phyloP scores from a whole-genome alignment of 331 rosid genomes.

The Quercus tomentella region DNA sequence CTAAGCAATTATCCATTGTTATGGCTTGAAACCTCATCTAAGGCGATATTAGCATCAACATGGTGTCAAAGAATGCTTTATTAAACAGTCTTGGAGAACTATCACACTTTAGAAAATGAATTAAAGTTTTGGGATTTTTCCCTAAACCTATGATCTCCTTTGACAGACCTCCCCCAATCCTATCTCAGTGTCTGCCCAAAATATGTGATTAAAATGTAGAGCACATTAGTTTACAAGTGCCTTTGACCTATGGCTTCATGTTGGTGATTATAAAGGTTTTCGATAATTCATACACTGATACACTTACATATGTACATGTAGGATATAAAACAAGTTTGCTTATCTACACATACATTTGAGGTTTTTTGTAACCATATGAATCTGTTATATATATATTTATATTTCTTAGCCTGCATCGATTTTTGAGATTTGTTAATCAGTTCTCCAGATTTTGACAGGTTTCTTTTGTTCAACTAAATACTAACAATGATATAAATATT shows the following conservation, averaged over 20 bases:
- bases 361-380: not conserved
- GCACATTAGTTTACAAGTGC: not conserved
- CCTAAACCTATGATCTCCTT: not conserved
- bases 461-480: constrained; percentile 11
- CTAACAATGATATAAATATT: not conserved
- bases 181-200: not conserved
- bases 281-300: not conserved
- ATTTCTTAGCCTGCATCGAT: not conserved
- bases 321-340: not conserved
- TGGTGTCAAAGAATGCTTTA: not conserved
- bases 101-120: not conserved
- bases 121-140: not conserved
- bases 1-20: not conserved
- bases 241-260: not conserved
- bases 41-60: not conserved
- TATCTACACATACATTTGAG: not conserved
- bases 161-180: too few relatives aligned
- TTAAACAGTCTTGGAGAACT: not conserved
- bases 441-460: not conserved
- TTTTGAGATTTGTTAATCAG: not conserved
- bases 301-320: not conserved
- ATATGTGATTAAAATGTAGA: too few relatives aligned
- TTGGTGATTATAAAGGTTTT: too few relatives aligned
- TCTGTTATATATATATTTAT: not conserved
- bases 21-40: not conserved